A percentile compares a stretch with the other conserved stretches of the same genome.
Conservation (phyloP, 192 early-diverging fungal species). For the Coemansia brasiliensis region DNA sequence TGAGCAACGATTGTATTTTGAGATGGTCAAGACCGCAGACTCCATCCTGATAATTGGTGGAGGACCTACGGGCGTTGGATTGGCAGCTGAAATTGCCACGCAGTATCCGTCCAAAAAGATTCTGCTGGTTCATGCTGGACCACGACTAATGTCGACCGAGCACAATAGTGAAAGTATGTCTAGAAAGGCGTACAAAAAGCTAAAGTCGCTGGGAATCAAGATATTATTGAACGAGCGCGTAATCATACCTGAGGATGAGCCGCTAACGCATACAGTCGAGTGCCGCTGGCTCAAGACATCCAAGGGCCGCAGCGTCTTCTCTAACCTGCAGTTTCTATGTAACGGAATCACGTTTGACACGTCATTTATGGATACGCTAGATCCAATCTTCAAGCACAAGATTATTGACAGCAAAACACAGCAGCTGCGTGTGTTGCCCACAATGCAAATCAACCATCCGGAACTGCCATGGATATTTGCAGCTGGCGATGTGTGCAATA, state of each 20-base stretch:
- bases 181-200: conserved; percentile 56
- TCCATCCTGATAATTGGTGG: conserved; percentile 71
- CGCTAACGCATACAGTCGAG: conserved; percentile 31
- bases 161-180: conserved; percentile 52
- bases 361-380: conserved; percentile 57
- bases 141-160: conserved; percentile 43
- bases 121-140: conserved; percentile 33
- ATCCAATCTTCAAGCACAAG: conserved; percentile 44
- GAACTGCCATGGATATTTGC: conserved; percentile 72
- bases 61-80: conserved; percentile 75
- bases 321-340: conserved; percentile 65
- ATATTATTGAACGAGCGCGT: conserved; percentile 61
- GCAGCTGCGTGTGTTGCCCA: conserved; percentile 67
- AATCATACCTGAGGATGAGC: conserved; percentile 63
- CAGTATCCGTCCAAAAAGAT: conserved; percentile 44
- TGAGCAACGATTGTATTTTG: conserved; percentile 38
- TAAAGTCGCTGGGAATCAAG: conserved; percentile 54
- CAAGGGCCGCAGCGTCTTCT: conserved; percentile 47
- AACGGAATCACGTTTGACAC: conserved; percentile 76
- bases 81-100: conserved; percentile 68
- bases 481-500: conserved; percentile 65
- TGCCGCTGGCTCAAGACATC: conserved; percentile 51
- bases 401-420: conserved; percentile 57
- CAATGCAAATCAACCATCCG: conserved; percentile 71
- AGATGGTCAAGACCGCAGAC: conserved; percentile 59